Base-by-base conservation (phyloP, 306 rosid species). In the Ormosia semicastrata region DNA sequence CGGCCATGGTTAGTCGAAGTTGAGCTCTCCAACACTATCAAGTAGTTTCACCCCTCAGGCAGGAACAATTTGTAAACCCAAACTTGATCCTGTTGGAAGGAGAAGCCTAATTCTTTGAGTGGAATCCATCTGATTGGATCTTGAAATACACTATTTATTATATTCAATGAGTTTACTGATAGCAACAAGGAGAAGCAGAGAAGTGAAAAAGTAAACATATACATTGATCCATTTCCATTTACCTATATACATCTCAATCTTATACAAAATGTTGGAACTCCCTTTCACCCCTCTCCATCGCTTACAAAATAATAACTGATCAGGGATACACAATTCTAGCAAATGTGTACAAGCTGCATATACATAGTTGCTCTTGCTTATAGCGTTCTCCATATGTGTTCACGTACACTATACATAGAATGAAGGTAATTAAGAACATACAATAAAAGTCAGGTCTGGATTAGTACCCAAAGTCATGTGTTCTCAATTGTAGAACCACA, bases 191-290 rank as follows among this genome's bases (percentile, higher is more conserved):
- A 43, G 18, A 8, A 10, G 44, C 10, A 30, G 60, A 70, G 10
- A 83, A 36, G 34, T 24, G 15, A 62, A 60, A 63, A 82, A 47
- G 49, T 66, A 54, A 71, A 75, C 41, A 76, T 46, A 33, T 57
- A 65, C 77, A 83, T 39, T 70, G 69, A 70, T 63, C 57, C 63
- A 83, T 70, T 83, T 83, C 62, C 75, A 34, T 33, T 76, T 44
- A 47, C 83, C 66, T 71, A 75, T 76, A 65, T 76, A 74, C 86
- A 78, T 52, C 54, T 75, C 59, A 78, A 53, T 73, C 49, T 33
- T 32, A 68, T 67, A 82, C 75, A 86, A 82, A 73, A 57, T 66
- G 56, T 36, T 30, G 24, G 18, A 74, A 62, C 50, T 74, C 63
- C 40, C 64, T 12, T 15, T 13, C 33, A 65, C 29, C 62, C 58